Evolutionary conservation across 768 basidiomycete genomes (phyloP).

Genomic region (Mycena rosella): DNA sequence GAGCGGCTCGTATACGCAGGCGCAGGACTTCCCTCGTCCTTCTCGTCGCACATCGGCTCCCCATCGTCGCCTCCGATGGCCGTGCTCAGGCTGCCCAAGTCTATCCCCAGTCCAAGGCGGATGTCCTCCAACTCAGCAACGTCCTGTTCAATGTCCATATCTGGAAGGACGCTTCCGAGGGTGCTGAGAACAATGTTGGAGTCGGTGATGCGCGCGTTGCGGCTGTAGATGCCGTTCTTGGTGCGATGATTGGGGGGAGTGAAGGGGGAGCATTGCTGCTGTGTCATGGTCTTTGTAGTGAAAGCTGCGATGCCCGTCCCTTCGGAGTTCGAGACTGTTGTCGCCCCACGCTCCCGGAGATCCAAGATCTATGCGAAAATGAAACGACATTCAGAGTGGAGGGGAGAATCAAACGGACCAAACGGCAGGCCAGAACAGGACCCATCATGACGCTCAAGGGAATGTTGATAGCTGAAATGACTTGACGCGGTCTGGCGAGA

Average conservation of each 20-base stretch:
- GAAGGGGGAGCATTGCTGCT: constrained; percentile 66
- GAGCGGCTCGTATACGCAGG: constrained; percentile 60
- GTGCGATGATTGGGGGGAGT: constrained; percentile 62
- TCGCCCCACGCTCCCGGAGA: constrained; percentile 85
- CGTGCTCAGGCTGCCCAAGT: constrained; percentile 63
- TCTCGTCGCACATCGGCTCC: constrained; percentile 56
- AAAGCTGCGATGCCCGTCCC: constrained; percentile 78
- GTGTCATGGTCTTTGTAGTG: constrained; percentile 71
- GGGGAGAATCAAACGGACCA: constrained; percentile 56
- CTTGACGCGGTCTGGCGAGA: constrained; percentile 33
- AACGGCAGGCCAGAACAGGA: constrained; percentile 82
- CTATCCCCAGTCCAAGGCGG: constrained; percentile 65
- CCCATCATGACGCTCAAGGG: constrained; percentile 88
- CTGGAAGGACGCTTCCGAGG: constrained; percentile 68
- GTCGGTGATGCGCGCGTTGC: constrained; percentile 66
- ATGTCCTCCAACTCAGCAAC: constrained; percentile 71
- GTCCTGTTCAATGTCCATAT: constrained; percentile 64
- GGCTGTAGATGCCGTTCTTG: constrained; percentile 53
- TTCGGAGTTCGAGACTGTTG: constrained; percentile 81
- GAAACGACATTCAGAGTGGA: neutral
- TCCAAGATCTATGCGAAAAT: constrained; percentile 72
- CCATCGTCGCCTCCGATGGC: constrained; percentile 66
- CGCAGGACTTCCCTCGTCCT: constrained; percentile 64
- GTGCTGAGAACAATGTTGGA: constrained; percentile 76
- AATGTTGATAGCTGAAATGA: constrained; percentile 82